Conservation (phyloP, 768 basidiomycete genomes). For the Suillus sp. region DNA sequence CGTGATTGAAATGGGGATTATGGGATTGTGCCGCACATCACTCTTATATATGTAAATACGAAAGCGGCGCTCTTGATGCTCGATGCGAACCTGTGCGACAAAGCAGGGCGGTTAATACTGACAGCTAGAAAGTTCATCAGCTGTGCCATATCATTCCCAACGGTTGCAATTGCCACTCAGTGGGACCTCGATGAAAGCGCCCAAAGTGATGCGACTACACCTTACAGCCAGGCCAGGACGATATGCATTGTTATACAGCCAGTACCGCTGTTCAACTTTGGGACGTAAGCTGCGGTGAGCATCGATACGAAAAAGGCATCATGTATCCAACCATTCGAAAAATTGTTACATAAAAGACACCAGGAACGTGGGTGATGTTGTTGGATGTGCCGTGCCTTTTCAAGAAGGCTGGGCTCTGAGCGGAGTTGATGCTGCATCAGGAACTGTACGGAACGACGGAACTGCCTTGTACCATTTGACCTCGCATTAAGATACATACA, state of each 20-base stretch:
- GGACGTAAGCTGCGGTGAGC: neutral
- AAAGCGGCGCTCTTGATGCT: no score
- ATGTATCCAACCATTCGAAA: neutral
- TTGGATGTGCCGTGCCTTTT: neutral
- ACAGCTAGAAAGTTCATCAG: neutral
- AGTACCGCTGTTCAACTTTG: no score
- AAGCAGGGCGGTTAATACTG: neutral
- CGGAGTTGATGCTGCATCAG: neutral
- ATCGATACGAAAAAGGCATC: neutral
- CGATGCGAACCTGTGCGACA: neutral
- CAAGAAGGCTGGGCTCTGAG: neutral
- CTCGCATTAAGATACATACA: neutral
- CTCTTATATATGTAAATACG: neutral
- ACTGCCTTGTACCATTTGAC: neutral
- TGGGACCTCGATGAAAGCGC: neutral
- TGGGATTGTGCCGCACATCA: neutral
- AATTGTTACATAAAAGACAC: neutral
- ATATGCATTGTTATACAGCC: neutral
- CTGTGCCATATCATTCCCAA: neutral
- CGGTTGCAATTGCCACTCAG: neutral
- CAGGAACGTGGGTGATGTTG: neutral
- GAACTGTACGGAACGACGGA: neutral
- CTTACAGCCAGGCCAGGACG: neutral
- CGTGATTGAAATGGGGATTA: neutral
- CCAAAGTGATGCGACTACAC: neutral